These are phyloP conservation scores for Lipomyces sp. DNA, from an alignment of 805 yeast species.

Conservation along the genomic window DNA sequence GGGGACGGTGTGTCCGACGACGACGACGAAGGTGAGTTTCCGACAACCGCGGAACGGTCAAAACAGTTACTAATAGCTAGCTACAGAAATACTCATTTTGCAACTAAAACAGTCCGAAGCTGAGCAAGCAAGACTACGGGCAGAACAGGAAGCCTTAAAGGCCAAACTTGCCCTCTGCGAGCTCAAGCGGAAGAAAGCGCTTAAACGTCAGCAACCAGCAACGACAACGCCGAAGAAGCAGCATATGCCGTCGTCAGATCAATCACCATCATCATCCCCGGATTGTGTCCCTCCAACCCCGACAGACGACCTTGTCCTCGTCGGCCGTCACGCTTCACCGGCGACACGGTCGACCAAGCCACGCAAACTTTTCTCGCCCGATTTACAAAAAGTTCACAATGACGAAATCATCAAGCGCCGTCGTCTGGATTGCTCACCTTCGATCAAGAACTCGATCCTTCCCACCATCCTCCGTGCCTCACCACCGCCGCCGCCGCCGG, in stretches of 20 bases:
- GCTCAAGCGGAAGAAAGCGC: conserved; percentile 1
- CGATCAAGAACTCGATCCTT: conserved; percentile 18
- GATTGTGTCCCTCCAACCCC: background rate
- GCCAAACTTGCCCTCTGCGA: conserved; percentile 21
- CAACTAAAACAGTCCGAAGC: conserved; percentile 12
- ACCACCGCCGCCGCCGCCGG: background rate
- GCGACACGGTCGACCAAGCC: background rate
- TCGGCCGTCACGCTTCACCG: background rate
- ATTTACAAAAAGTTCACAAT: conserved; percentile 7
- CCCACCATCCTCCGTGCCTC: background rate
- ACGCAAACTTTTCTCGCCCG: conserved; percentile 8
- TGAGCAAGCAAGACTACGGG: conserved; percentile 19
- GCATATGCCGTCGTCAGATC: background rate
- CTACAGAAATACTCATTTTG: conserved; percentile 5
- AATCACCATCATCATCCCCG: background rate
- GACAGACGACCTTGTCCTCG: background rate
- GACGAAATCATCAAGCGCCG: conserved; percentile 26
- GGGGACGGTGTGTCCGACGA: background rate
- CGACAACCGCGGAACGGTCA: background rate
- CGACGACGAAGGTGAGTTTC: background rate
- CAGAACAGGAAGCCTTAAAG: conserved; percentile 21
- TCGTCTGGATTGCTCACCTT: conserved; percentile 15
- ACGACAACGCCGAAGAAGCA: background rate
- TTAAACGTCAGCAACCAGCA: background rate
- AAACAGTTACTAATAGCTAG: background rate